Evolutionary conservation across 2,329 filamentous ascomycete genomes (phyloP), one percentile per base, ranked within the genome.

Genomic region (Xylaria sp.): DNA sequence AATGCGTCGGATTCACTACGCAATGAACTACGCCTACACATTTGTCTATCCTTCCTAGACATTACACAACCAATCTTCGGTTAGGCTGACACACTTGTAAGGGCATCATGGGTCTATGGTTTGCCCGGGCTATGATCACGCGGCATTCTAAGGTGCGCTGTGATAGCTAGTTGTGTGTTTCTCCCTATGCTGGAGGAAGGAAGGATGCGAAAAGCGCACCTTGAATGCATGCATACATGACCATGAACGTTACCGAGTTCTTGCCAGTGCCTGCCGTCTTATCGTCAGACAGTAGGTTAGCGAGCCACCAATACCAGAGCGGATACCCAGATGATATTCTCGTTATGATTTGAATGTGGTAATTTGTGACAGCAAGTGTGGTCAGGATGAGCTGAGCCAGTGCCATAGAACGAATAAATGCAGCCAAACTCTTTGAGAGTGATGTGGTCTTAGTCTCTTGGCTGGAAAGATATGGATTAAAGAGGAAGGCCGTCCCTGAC

Each of bases 261-360:
- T 73, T 71, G 0, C 68, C 80, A 57, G 62, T 70, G 52, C 58
- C 70, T 55, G 68, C 65, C 6, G 66, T 73, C 25, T 73, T 73
- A 9, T 71, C 69, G 23, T 78, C 73, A 47, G 75, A 68, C 6
- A 86, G 70, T 35, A 74, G 76, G 3, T 77, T 78, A 0, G 91
- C 91, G 40, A 96, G 75, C 82, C 90, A 92, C 82, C 91, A 89
- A 74, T 97, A 95, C 92, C 93, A 97, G 17, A 95, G 78, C 1
- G 93, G 91, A 76, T 94, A 97, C 0, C 89, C 94, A 0, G 94
- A 97, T 1, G 92, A 90, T 15, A 99, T 84, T 23, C 95, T 87
- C 46, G 90, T 96, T 71, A 98, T 90, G 69, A 99, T 96, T 77
- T 99, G 95, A 25, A 97, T 90, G 74, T 99, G 95, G 73, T 96